Conservation (phyloP, 352 stramenopile species). For the Phytophthora crassamura region DNA sequence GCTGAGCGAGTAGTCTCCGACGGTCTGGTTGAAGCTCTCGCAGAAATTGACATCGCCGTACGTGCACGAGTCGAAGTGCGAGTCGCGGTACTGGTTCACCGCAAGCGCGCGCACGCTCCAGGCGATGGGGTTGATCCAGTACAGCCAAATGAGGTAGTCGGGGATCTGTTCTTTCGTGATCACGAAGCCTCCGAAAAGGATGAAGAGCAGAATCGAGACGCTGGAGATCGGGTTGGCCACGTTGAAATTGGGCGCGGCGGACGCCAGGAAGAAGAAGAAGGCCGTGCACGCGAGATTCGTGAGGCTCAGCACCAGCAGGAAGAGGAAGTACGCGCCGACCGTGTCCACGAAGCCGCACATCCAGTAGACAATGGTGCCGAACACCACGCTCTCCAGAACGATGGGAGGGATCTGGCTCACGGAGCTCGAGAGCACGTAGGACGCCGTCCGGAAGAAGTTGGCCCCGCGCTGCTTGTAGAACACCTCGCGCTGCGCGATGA, state of each 20-base stretch:
- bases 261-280: conserved; percentile 39
- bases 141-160: conserved; percentile 20
- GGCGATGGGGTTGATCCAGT: conserved; percentile 16
- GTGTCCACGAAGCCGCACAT: conserved; percentile 54
- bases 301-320: conserved; percentile 55
- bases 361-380: conserved; percentile 60
- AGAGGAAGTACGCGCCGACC: conserved; percentile 18
- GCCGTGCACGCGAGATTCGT: conserved; percentile 41
- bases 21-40: not conserved
- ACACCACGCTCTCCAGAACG: conserved; percentile 47
- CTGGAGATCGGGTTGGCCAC: conserved; percentile 23
- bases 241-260: conserved; percentile 24
- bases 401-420: conserved; percentile 9
- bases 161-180: conserved; percentile 22
- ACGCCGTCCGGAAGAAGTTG: conserved; percentile 18
- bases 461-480: conserved; percentile 19
- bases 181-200: conserved; percentile 13
- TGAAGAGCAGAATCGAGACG: conserved; percentile 18
- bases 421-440: conserved; percentile 14
- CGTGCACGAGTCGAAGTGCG: conserved; percentile 5
- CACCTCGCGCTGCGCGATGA: conserved; percentile 51
- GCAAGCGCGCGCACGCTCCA: conserved; percentile 13
- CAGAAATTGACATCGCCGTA: conserved; percentile 13
- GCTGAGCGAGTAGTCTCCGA: conserved; percentile 13
- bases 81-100: conserved; percentile 21